Evolutionary conservation across 257 asterid genomes (phyloP), one percentile per base, ranked within the genome.

Genomic region (Ajuga chamaepitys): DNA sequence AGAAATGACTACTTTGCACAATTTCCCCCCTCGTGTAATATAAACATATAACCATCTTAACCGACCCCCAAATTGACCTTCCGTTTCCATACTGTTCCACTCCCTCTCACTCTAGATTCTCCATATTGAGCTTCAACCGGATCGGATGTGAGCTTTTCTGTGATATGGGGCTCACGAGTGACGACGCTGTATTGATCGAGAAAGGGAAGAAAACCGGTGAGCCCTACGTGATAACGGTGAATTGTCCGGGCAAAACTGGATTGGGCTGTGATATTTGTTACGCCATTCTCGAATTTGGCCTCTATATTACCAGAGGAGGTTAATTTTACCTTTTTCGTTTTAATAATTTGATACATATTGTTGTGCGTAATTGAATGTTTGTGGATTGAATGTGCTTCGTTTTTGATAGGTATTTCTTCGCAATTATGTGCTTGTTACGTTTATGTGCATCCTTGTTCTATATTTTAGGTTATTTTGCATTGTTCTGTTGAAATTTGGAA

Each of bases 211-310:
- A 53, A 42, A 38, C 78, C 57, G 88, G 83, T 2, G 97, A 88
- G 1, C 93, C 95, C 1, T 70, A 82, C 79, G 75, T 84, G 3
- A 67, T 90, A 7, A 88, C 95, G 22, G 81, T 76, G 38, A 76
- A 76, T 65, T 88, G 95, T 38, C 88, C 86, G 0, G 96, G 84
- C 20, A 80, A 81, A 67, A 76, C 86, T 24, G 93, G 93, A 4
- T 82, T 90, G 42, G 85, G 78, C 59, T 90, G 93, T 72, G 97
- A 90, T 71, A 81, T 86, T 61, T 88, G 87, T 61, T 74, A 84
- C 56, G 64, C 74, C 32, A 76, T 84, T 69, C 89, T 86, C 62
- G 87, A 86, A 68, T 88, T 86, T 70, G 86, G 86, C 3, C 95
- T 88, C 69, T 67, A 51, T 51, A 75, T 86, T n/a, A 70, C 78